A percentile compares a stretch with the other conserved stretches of the same genome.
Conservation (phyloP, 108 stramenopile species). For the Bacterosira constricta region DNA sequence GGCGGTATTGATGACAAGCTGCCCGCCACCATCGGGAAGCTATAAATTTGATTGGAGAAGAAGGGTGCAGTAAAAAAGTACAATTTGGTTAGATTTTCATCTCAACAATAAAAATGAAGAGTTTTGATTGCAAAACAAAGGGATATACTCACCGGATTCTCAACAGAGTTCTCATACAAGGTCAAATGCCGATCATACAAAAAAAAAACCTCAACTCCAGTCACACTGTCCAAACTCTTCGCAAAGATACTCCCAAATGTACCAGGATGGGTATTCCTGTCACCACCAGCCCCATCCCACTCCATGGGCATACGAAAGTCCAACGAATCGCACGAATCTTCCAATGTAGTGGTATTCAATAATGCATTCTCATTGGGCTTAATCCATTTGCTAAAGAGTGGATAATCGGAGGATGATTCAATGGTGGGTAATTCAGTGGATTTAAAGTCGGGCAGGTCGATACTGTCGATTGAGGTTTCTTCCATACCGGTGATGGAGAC, state of each 20-base stretch:
- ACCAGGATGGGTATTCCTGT: slow-evolving; percentile 8
- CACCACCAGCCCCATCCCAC: no score
- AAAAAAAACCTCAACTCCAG: no score
- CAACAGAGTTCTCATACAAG: no score
- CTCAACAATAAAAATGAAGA: no score
- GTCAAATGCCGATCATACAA: no score
- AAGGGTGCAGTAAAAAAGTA: slow-evolving; percentile 43
- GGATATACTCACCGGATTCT: no score
- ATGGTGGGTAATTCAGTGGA: slow-evolving; percentile 6
- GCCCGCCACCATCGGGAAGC: slow-evolving; percentile 71
- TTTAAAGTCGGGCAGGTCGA: slow-evolving; percentile 14
- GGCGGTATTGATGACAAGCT: slow-evolving; percentile 13
- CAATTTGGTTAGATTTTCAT: slow-evolving; percentile 36
- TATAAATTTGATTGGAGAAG: slow-evolving; percentile 38
- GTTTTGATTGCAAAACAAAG: no score
- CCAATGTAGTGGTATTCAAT: slow-evolving; percentile 23
- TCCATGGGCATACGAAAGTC: slow-evolving; percentile 15
- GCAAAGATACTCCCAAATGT: no score
- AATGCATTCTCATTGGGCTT: slow-evolving; percentile 15
- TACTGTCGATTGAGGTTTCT: neutral
- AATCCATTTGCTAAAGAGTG: slow-evolving; percentile 16
- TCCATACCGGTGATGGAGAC: slow-evolving; percentile 23
- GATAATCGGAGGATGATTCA: neutral
- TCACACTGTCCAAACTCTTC: no score
- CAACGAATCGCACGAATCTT: slow-evolving; percentile 16